A percentile compares a stretch with the other conserved stretches of the same genome.
Evolutionary conservation across 148 eudicot species (phyloP).

Genomic region (Hydrangea macrophylla): DNA sequence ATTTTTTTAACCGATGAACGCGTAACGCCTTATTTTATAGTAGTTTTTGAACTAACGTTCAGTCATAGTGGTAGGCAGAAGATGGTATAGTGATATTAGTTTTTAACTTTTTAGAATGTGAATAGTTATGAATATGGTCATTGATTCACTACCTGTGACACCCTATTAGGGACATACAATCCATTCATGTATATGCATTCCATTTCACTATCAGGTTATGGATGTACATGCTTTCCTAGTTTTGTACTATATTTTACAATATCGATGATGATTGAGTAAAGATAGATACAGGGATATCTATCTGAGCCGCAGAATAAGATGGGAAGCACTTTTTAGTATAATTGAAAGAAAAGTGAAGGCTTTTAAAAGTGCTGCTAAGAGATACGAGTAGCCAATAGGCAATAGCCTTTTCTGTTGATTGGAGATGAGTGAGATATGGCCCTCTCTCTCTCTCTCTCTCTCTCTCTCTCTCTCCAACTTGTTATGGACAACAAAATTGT

Average conservation of each 20-base stretch:
- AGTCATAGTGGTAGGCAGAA: neutral
- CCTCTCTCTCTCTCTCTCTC: slow-evolving; percentile 4
- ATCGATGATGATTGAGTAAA: slow-evolving; percentile 1
- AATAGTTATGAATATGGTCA: neutral
- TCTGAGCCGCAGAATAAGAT: slow-evolving; percentile 15
- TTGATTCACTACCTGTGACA: neutral
- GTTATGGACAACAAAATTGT: neutral
- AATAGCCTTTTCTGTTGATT: slow-evolving; percentile 19
- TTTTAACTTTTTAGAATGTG: neutral
- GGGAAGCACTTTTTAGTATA: slow-evolving; percentile 28
- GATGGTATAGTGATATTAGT: neutral
- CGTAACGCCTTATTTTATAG: neutral
- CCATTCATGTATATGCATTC: slow-evolving; percentile 15
- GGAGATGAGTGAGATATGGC: slow-evolving; percentile 2
- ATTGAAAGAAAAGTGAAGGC: slow-evolving; percentile 24
- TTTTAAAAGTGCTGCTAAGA: slow-evolving; percentile 21
- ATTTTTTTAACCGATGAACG: neutral
- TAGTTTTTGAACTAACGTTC: neutral
- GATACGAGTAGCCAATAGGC: slow-evolving; percentile 13
- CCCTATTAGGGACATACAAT: slow-evolving; percentile 3
- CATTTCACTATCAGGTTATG: neutral
- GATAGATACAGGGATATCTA: neutral
- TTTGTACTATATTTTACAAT: neutral
- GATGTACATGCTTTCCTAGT: slow-evolving; percentile 4
- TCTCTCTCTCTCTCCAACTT: neutral